Evolutionary conservation across 495 filamentous ascomycete species (phyloP).

Genomic region (Trichoderma orchidacearum): DNA sequence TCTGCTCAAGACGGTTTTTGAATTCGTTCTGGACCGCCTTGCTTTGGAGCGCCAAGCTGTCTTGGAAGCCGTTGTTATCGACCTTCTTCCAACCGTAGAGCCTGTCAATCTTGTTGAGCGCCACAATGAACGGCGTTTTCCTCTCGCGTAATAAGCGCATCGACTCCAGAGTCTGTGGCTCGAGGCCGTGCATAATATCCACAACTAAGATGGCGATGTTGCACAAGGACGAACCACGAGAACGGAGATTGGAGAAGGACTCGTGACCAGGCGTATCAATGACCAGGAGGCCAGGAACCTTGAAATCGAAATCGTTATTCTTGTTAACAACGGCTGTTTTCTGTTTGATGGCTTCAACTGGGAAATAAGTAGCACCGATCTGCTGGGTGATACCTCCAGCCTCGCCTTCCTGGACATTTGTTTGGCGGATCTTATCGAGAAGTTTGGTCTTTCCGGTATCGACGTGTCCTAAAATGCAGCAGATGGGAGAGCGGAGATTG

Average conservation of each 20-base stretch:
- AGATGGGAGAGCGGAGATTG: constrained; percentile 93
- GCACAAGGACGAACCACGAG: constrained; percentile 90
- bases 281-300: constrained; percentile 90
- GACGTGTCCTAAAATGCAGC: constrained; percentile 99
- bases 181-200: constrained; percentile 99
- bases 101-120: constrained; percentile 99
- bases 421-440: constrained; percentile 96
- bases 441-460: constrained; percentile 99
- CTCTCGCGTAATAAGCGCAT: constrained; percentile 87
- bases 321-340: constrained; percentile 91
- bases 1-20: constrained; percentile 75
- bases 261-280: constrained; percentile 99
- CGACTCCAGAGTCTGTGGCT: constrained; percentile 95
- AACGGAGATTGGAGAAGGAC: constrained; percentile 96
- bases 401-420: constrained; percentile 98
- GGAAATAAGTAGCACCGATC: constrained; percentile 99
- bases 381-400: constrained; percentile 99
- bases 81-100: constrained; percentile 96
- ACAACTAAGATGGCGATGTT: constrained; percentile 99
- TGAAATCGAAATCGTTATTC: constrained; percentile 87
- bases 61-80: constrained; percentile 95
- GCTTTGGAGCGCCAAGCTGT: constrained; percentile 78
- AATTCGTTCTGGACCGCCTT: constrained; percentile 95
- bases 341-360: constrained; percentile 76
- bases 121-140: constrained; percentile 97